Evolutionary conservation across 2,329 filamentous ascomycete genomes (phyloP).

Genomic region (Nakataea oryzae): DNA sequence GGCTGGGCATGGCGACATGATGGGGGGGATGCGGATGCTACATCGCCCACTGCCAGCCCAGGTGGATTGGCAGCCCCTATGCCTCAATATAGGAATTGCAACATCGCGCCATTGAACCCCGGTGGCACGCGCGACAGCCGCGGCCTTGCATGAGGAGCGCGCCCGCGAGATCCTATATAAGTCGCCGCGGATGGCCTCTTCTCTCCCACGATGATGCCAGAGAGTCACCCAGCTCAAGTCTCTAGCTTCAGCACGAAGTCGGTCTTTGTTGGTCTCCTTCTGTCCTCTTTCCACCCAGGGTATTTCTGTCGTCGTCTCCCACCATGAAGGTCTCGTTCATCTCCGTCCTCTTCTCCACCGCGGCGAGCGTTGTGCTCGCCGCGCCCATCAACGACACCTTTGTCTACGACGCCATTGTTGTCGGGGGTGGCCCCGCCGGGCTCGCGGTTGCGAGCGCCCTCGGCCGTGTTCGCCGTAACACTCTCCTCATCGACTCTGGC

Average conservation of each 20-base stretch:
- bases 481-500: constrained; percentile 46
- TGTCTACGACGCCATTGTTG: constrained; percentile 42
- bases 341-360: background rate
- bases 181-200: background rate
- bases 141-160: background rate
- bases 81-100: background rate
- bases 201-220: background rate
- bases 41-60: background rate
- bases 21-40: background rate
- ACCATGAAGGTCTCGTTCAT: background rate
- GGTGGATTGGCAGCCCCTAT: background rate
- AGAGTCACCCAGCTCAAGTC: background rate
- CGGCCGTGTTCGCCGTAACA: constrained; percentile 44
- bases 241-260: background rate
- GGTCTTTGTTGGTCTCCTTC: background rate
- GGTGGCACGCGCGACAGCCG: background rate
- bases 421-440: constrained; percentile 48
- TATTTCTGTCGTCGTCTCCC: background rate
- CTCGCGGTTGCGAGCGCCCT: constrained; percentile 44
- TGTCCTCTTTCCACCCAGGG: background rate
- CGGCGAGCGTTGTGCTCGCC: background rate
- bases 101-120: background rate
- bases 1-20: background rate
- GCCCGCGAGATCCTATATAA: background rate
- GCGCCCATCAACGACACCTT: background rate